Evolutionary conservation across 2,329 filamentous ascomycete species (phyloP), one percentile per base, ranked within the genome.

Genomic region (Neonectria ditissima): DNA sequence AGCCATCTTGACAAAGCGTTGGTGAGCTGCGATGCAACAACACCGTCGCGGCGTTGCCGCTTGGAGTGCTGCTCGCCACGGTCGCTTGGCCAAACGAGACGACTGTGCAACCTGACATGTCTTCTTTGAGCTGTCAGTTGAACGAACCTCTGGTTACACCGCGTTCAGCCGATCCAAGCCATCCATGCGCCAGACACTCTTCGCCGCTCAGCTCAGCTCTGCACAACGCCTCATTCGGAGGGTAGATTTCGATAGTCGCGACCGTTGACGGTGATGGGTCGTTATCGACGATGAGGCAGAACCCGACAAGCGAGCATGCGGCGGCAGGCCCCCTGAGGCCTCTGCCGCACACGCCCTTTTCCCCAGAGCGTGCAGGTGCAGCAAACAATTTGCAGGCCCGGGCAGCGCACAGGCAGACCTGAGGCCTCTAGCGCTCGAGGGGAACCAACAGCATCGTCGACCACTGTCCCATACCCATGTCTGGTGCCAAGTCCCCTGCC

Each of bases 281-380:
- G 44, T 53, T 54, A 47, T 58, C 44, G 28, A 52, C 26, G 22
- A 58, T 26, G 52, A 62, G 47, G 63, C 52, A 61, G 52, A 50
- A 55, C 61, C 56, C 54, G 58, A 62, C 59, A 44, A 32, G 53
- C 34, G 22, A 66, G 45, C 55, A 48, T 44, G 60, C 32, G 58
- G 55, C 65, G 43, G 57, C 65, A 66, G 62, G 43, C 59, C 61
- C 51, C 51, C 43, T 65, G 50, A 37, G 22, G 22, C 30, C 30
- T 22, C 53, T 59, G 68, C 57, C 44, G 55, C 56, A 63, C 56
- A 63, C 61, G 65, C 61, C 62, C 53, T 54, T 22, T 56, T 45
- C 51, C 70, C 67, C 58, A 72, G 64, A 70, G 55, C 67, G 62
- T 66, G 43, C 63, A 70, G 67, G 62, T 73, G 70, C 70, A 73